phyloP scores from a whole-genome alignment of 225 moss, liverwort and hornwort genomes.

The Climacium dendroides region DNA sequence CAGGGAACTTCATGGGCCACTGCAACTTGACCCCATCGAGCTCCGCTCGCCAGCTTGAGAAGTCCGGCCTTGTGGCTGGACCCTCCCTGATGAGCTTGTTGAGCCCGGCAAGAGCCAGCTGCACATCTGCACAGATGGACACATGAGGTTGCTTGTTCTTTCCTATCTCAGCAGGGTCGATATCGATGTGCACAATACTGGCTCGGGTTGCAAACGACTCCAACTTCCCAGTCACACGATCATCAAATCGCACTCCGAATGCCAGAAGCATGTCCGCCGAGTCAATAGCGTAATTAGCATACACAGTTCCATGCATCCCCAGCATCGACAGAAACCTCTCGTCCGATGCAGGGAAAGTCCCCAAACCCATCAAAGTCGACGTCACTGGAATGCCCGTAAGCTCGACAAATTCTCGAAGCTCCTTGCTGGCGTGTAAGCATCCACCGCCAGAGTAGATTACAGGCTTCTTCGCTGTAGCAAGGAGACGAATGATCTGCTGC shows the following conservation, averaged over 20 bases:
- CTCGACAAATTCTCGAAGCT: slow-evolving; percentile 90
- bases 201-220: slow-evolving; percentile 82
- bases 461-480: slow-evolving; percentile 75
- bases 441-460: slow-evolving; percentile 92
- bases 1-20: slow-evolving; percentile 67
- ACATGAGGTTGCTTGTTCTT: slow-evolving; percentile 98
- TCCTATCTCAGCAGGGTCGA: slow-evolving; percentile 99
- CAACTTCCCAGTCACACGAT: slow-evolving; percentile 92
- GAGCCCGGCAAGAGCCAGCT: slow-evolving; percentile 62
- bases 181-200: slow-evolving; percentile 94
- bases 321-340: slow-evolving; percentile 63
- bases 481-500: slow-evolving; percentile 73
- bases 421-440: slow-evolving; percentile 76
- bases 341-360: slow-evolving; percentile 75
- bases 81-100: slow-evolving; percentile 53
- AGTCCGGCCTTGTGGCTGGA: slow-evolving; percentile 38
- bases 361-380: slow-evolving; percentile 91
- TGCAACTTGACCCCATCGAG: slow-evolving; percentile 56
- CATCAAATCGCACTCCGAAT: slow-evolving; percentile 95
- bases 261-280: slow-evolving; percentile 81
- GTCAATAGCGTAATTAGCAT: slow-evolving; percentile 88
- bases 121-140: slow-evolving; percentile 84
- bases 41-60: slow-evolving; percentile 65
- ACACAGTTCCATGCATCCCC: slow-evolving; percentile 93
- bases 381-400: slow-evolving; percentile 87